Base-by-base conservation (phyloP, 2,329 filamentous ascomycete species). In the Geosmithia putterillii region DNA sequence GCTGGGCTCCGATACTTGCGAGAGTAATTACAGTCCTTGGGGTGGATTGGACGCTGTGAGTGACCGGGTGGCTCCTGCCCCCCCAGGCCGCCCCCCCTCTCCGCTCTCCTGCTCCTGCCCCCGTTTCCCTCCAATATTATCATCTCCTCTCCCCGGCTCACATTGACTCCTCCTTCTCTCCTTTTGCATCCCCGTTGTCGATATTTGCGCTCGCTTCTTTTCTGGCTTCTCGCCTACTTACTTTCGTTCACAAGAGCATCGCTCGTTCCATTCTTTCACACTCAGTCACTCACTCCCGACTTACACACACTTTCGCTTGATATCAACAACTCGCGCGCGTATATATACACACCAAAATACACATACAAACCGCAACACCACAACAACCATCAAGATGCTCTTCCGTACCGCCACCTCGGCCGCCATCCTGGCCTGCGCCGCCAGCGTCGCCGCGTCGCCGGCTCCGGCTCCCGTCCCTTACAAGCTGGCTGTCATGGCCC, bases 401-500 rank as follows among this genome's bases (percentile, higher is more conserved):
- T 60, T 64, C 57, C 49, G 51, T 50, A 51, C 53, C 44, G 49
- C 57, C 42, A 54, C 54, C 44, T 54, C 57, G 44, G 36, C 61
- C 42, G 59, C 59, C 51, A 42, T 64, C 45, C 45, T 64, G 55
- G 61, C 61, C 38, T 57, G 54, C 46, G 57, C 58, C 44, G 55
- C 57, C 42, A 50, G 50, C 47, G 61, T 51, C 45, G 54, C 52
- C 43, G 56, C 58, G 32, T 38, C 36, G 14, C 28, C 28, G 6
- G 46, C 47, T 36, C 44, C 44, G 34, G 42, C 47, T 36, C 47
- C 55, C 44, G 47, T 60, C 53, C 61, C 60, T 40, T 65, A 64
- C 53, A 57, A 56, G 51, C 57, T 63, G 48, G 55, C 60, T 46
- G 54, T 55, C 48, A 63, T 58, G 55, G 51, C 60, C 45, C 47